Base-by-base conservation (phyloP, 1,284 basidiomycete genomes). In the Cryptococcus hybrid region DNA sequence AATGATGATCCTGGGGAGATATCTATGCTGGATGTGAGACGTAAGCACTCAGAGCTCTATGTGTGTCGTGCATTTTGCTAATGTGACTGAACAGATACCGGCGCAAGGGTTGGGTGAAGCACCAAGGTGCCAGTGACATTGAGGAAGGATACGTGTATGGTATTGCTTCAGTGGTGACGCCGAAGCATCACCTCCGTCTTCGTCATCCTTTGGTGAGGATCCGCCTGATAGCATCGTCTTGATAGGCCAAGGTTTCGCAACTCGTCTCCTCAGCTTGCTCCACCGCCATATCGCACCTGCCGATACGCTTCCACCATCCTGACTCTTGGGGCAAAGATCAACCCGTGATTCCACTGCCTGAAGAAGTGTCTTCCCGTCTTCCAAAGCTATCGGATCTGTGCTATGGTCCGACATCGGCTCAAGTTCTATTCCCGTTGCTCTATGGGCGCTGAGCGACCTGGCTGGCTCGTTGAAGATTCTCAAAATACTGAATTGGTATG, bases 361-460 rank as follows among this genome's bases (percentile, higher is more conserved):
- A 35, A 11, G 11, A 12, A 9, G 40, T 24, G 13, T 8, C 8
- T 6, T 34, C 13, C 7, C 13, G 37, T 12, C 7, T 63, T 6
- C 62, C 64, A 36, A 42, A 18, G 62, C 62, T 0, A 55, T 55
- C 3, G 64, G 59, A 15, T 63, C 61, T 15, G 61, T 70, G 4
- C 63, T 73, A 12, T 70, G 62, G 58, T 64, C 62, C 7, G 71
- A 63, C 39, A 63, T 73, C 18, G 71, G 71, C 0, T 51, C 11
- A 51, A 45, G 5, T 71, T 68, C 56, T 73, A 73, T 54, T 34
- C 56, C n/a, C 57, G 57, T 30, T 63, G 62, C 35, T 62, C 60
- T 6, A 51, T 67, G 7, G 66, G 66, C 4, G 3, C 24, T 5
- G 37, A 52, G 2, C 37, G 50, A 3, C 56, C 59, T 3, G 66